These are phyloP conservation scores for Backusella morwellensis DNA, from an alignment of 192 early-diverging fungal genomes.

Conservation along the genomic window DNA sequence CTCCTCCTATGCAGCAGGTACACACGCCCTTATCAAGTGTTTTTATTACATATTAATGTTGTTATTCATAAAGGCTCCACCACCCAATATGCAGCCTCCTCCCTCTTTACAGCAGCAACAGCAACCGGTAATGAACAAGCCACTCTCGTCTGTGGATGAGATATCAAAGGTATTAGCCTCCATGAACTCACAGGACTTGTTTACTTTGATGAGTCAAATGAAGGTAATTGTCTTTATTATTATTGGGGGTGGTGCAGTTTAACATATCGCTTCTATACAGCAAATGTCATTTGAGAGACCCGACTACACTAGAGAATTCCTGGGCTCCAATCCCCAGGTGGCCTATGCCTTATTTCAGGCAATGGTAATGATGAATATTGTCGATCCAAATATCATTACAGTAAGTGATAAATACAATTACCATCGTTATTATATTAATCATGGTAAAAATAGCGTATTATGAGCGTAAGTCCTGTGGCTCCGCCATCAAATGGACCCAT, in stretches of 20 bases:
- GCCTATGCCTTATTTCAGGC: constrained; percentile 85
- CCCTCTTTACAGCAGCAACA: constrained; percentile 12
- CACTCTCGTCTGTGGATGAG: constrained; percentile 38
- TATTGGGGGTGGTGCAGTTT: too few relatives aligned
- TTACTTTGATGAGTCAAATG: constrained; percentile 64
- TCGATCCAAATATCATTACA: constrained; percentile 63
- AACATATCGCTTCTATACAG: constrained; percentile 26
- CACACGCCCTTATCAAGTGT: neutral
- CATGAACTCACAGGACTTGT: constrained; percentile 58
- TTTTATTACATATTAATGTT: neutral
- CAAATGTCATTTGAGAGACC: constrained; percentile 54
- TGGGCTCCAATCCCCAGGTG: constrained; percentile 78
- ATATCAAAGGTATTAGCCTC: constrained; percentile 54
- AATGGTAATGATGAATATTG: constrained; percentile 74
- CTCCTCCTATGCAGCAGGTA: neutral
- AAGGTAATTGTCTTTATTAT: constrained; percentile 43
- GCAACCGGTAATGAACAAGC: neutral
- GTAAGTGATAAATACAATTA: constrained; percentile 22
- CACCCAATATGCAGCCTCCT: neutral
- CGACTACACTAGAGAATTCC: constrained; percentile 63
- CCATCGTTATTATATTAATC: neutral
- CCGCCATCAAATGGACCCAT: neutral
- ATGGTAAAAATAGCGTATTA: constrained; percentile 9
- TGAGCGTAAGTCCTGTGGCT: constrained; percentile 12
- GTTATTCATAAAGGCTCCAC: neutral